Evolutionary conservation across 148 eudicot species (phyloP).

Genomic region (Rhododendron mucronatum): DNA sequence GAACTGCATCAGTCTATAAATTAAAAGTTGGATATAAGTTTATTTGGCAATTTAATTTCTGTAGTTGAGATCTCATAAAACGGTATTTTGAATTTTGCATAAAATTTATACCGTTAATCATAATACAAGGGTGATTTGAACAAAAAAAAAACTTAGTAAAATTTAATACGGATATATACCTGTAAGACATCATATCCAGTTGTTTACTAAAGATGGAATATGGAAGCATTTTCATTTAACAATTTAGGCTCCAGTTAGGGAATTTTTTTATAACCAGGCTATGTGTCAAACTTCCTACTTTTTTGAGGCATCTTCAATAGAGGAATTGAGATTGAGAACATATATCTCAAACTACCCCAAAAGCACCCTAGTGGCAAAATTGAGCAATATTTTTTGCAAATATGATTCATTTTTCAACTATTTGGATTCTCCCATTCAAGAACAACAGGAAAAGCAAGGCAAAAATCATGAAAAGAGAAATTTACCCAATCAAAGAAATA

Average conservation of each 20-base stretch:
- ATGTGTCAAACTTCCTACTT: neutral
- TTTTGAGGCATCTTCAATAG: neutral
- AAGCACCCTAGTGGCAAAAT: neutral
- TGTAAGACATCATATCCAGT: neutral
- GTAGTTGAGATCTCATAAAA: neutral
- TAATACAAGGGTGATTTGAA: neutral
- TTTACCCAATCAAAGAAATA: no score
- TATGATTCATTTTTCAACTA: neutral
- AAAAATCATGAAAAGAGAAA: no score
- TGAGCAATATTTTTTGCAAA: neutral
- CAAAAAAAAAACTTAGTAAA: neutral
- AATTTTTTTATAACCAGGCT: neutral
- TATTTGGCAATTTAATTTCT: neutral
- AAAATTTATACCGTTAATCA: neutral
- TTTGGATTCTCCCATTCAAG: neutral
- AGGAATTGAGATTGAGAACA: neutral
- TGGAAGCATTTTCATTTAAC: neutral
- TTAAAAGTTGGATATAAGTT: neutral
- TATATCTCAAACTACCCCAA: neutral
- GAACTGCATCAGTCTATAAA: neutral
- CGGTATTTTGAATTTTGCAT: neutral
- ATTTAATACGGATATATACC: no score
- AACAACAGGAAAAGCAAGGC: neutral
- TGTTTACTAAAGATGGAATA: neutral
- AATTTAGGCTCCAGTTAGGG: neutral